A percentile compares a stretch with the other conserved stretches of the same genome.
phyloP scores from a whole-genome alignment of 345 rosid species.

The Eucalyptus regnans region DNA sequence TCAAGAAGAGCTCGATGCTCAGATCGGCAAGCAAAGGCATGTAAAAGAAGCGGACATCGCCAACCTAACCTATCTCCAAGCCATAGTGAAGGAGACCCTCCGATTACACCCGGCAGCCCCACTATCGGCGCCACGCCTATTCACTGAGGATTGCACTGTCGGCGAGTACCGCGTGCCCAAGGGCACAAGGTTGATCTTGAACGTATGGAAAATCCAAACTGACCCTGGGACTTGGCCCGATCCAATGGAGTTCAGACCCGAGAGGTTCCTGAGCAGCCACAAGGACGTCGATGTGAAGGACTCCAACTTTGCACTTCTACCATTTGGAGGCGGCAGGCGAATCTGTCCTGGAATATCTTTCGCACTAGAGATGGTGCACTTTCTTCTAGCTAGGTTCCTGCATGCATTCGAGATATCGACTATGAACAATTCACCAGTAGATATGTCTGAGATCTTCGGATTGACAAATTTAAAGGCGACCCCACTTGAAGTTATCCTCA shows the following conservation, averaged over 20 bases:
- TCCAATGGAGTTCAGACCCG: conserved; percentile 18
- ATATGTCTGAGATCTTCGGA: conserved; percentile 8
- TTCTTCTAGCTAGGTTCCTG: conserved; percentile 12
- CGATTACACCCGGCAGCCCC: conserved; percentile 19
- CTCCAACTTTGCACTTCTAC: conserved; percentile 12
- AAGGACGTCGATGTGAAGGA: conserved; percentile 16
- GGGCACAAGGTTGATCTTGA: conserved; percentile 13
- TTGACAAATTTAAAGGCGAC: not conserved
- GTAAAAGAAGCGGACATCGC: conserved; percentile 11
- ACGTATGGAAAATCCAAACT: conserved; percentile 14
- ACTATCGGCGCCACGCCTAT: conserved; percentile 5
- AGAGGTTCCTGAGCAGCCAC: conserved; percentile 16
- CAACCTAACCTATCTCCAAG: conserved; percentile 16
- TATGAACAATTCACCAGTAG: not conserved
- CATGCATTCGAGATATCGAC: conserved; percentile 14
- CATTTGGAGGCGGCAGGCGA: conserved; percentile 37
- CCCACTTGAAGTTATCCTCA: conserved; percentile 3
- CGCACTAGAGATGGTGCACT: conserved; percentile 4
- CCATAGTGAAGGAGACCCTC: conserved; percentile 22
- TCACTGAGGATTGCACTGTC: conserved; percentile 7
- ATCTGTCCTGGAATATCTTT: conserved; percentile 13
- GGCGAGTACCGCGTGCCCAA: conserved; percentile 11
- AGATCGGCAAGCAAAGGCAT: not conserved
- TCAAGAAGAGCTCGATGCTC: not conserved
- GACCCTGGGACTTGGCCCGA: conserved; percentile 21